Evolutionary conservation across 2,329 filamentous ascomycete genomes (phyloP).

Genomic region (Cercospora beticola): DNA sequence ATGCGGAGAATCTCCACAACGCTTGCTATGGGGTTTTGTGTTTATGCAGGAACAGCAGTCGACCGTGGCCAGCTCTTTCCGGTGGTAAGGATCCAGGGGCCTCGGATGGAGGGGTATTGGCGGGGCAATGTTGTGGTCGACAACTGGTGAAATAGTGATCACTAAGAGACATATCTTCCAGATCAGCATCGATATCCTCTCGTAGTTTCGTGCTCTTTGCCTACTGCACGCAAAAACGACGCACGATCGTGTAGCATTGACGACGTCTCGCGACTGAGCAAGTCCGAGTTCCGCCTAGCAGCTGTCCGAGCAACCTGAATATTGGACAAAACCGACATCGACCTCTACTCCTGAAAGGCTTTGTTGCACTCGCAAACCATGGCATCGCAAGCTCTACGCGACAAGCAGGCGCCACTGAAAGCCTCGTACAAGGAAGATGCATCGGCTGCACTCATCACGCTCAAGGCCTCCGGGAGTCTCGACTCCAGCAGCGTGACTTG

Average conservation of each 20-base stretch:
- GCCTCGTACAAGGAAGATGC: conserved; percentile 47
- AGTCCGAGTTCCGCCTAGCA: background rate
- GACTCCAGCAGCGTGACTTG: conserved; percentile 50
- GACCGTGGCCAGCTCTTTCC: conserved; percentile 1
- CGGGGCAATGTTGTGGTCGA: conserved; percentile 10
- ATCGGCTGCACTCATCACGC: conserved; percentile 47
- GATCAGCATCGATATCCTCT: background rate
- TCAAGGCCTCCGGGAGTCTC: conserved; percentile 47
- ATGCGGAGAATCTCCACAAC: background rate
- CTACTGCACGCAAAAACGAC: background rate
- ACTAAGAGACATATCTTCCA: background rate
- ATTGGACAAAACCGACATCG: background rate
- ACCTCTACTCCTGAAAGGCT: background rate
- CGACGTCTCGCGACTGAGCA: background rate
- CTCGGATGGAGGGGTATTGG: conserved; percentile 13
- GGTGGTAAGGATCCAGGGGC: conserved; percentile 12
- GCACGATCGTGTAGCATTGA: background rate
- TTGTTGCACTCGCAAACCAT: conserved; percentile 10
- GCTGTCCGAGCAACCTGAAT: background rate
- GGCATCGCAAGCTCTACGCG: conserved; percentile 42
- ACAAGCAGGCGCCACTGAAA: conserved; percentile 52
- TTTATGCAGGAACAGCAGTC: conserved; percentile 10
- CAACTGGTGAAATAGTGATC: background rate
- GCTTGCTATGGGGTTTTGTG: conserved; percentile 3
- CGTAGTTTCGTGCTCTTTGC: background rate